Base-by-base conservation (phyloP, 2,329 filamentous ascomycete genomes). In the Phialemonium atrogriseum region DNA sequence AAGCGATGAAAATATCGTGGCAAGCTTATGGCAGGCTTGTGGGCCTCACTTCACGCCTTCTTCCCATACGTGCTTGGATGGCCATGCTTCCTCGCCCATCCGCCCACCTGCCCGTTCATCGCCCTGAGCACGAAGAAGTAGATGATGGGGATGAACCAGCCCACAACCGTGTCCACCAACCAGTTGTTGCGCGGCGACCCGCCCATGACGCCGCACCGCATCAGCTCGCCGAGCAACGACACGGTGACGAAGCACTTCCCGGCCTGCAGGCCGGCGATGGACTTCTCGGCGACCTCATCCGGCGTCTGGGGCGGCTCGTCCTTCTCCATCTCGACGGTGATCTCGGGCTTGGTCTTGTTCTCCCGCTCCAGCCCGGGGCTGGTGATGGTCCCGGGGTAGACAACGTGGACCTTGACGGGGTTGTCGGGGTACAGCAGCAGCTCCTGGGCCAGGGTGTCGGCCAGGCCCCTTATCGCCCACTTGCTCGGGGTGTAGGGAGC, bases 401-500 rank as follows among this genome's bases (percentile, higher is more conserved):
- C 75, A 24, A 85, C 72, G 49, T 94, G 85, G 13, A 95, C 68
- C 45, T 82, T 76, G 33, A 96, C 79, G 3, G 55, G 55, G 28
- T 54, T 48, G 25, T 80, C 73, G 32, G 88, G 87, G 64, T 96
- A 98, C 31, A 95, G 64, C 47, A 86, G 67, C 25, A 93, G 64
- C 59, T 98, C 91, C 50, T 89, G 84, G 14, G 76, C 77, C 30
- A 98, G 66, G 0, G 79, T 80, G 52, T 98, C 91, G 33, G 83
- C 82, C 10, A 98, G 68, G 11, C 77, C 80, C 36, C 86, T 78
- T 43, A 98, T 67, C 2, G 91, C 91, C 33, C 80, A 79, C 61
- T 98, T 98, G 34, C 81, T 70, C 4, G 89, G 85, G 1, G 78
- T 73, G 57, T 98, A 98, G 0, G 85, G 73, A 0, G 68, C 70